Evolutionary conservation across 2,329 filamentous ascomycete species (phyloP).

Genomic region (Fonsecaea nubica): DNA sequence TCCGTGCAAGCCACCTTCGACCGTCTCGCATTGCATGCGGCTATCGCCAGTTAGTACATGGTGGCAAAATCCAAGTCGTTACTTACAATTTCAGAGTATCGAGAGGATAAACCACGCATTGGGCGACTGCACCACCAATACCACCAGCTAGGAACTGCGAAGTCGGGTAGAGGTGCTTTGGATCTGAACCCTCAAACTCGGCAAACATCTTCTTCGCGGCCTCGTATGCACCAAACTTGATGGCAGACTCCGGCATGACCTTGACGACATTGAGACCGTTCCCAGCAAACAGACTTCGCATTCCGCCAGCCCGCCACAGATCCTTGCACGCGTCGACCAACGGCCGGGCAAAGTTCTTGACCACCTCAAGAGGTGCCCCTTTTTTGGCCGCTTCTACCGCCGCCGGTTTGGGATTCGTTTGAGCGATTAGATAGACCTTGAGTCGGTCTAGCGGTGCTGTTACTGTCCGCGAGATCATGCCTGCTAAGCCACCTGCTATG

Average conservation of each 20-base stretch:
- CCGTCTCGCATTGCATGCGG: conserved; percentile 92
- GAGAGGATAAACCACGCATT: conserved; percentile 88
- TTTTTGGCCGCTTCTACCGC: conserved; percentile 71
- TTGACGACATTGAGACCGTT: conserved; percentile 97
- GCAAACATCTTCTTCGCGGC: conserved; percentile 88
- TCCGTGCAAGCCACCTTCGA: conserved; percentile 81
- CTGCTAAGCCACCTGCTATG: conserved; percentile 90
- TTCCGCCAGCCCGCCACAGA: conserved; percentile 82
- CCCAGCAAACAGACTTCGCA: conserved; percentile 90
- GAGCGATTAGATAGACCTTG: conserved; percentile 96
- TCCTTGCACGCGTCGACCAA: conserved; percentile 76
- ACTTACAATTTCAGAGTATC: conserved; percentile 70
- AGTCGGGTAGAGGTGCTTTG: conserved; percentile 76
- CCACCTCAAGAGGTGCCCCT: conserved; percentile 69
- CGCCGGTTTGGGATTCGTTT: conserved; percentile 70
- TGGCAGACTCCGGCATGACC: conserved; percentile 97
- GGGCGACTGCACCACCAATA: conserved; percentile 89
- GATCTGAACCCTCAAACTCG: conserved; percentile 82
- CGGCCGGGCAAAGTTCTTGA: conserved; percentile 71
- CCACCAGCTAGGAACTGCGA: conserved; percentile 93
- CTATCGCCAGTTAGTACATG: conserved; percentile 43
- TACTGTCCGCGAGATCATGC: conserved; percentile 91
- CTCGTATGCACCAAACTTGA: conserved; percentile 98
- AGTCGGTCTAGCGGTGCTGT: conserved; percentile 95
- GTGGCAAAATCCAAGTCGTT: neutral